Evolutionary conservation across 768 basidiomycete genomes (phyloP).

Genomic region (Leccinum truebloodii): DNA sequence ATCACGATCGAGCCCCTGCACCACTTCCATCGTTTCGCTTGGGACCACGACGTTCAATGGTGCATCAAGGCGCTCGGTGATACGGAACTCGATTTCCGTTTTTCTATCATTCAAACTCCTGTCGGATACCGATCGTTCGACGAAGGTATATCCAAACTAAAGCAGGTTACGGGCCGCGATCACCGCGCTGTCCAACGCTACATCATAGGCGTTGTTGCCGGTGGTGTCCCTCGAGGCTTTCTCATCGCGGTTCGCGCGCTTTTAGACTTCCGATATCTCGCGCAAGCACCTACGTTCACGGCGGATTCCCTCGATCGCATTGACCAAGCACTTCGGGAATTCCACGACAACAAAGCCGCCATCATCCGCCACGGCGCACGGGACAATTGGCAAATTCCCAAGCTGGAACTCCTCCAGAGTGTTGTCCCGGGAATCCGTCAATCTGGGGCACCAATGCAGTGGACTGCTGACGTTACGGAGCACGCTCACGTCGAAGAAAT

Average conservation of each 20-base stretch:
- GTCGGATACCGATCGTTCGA: background rate
- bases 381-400: background rate
- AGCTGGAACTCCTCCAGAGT: background rate
- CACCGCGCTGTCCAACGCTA: background rate
- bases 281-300: background rate
- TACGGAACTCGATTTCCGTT: background rate
- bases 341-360: background rate
- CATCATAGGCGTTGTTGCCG: background rate
- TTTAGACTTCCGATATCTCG: background rate
- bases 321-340: background rate
- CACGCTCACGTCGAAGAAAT: background rate
- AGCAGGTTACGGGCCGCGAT: background rate
- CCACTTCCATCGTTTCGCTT: too few relatives aligned
- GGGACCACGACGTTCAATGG: slow-evolving; percentile 4
- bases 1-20: too few relatives aligned
- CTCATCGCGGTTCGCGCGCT: background rate
- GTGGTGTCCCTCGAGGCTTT: background rate
- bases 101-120: background rate
- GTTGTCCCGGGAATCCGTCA: background rate
- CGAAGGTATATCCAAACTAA: background rate
- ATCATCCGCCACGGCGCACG: background rate
- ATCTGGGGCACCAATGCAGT: background rate
- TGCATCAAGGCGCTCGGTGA: background rate
- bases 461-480: background rate
- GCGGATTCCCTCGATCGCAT: background rate